A percentile compares a stretch with the other conserved stretches of the same genome.
Evolutionary conservation across 768 basidiomycete genomes (phyloP).

Genomic region (Hemileccinum impolitum): DNA sequence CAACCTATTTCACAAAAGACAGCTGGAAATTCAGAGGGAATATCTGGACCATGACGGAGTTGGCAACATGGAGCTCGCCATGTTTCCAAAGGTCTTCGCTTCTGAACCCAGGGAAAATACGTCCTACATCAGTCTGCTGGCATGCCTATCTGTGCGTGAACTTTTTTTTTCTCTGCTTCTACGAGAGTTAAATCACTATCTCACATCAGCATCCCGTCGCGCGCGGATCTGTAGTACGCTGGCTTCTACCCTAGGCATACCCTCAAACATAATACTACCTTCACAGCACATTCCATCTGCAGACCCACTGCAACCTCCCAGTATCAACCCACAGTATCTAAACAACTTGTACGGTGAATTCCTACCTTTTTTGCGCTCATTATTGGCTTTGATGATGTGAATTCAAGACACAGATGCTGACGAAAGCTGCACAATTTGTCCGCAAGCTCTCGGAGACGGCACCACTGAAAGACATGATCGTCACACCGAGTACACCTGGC

Average conservation of each 20-base stretch:
- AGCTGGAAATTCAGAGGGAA: slow-evolving; percentile 10
- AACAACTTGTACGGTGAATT: slow-evolving; percentile 12
- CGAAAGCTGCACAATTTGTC: slow-evolving; percentile 11
- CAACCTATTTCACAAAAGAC: slow-evolving; percentile 10
- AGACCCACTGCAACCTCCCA: slow-evolving; percentile 10
- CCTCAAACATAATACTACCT: background rate
- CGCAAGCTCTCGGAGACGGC: slow-evolving; percentile 15
- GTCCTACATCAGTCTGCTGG: slow-evolving; percentile 11
- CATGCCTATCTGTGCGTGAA: slow-evolving; percentile 10
- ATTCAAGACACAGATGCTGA: slow-evolving; percentile 13
- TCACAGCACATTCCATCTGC: slow-evolving; percentile 15
- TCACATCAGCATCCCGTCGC: slow-evolving; percentile 14
- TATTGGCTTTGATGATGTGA: background rate
- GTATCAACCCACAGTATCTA: slow-evolving; percentile 12
- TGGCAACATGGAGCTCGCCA: slow-evolving; percentile 16
- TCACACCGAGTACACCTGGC: slow-evolving; percentile 17
- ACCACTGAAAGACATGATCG: slow-evolving; percentile 15
- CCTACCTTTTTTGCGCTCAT: background rate
- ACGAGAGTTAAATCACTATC: background rate
- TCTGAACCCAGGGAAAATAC: slow-evolving; percentile 5
- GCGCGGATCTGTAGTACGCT: slow-evolving; percentile 15
- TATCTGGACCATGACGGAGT: slow-evolving; percentile 5
- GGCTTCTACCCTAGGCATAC: too few species aligned
- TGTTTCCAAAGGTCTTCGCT: slow-evolving; percentile 14
- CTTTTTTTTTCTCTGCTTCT: background rate